These are phyloP conservation scores for Massarina eburnea DNA, from an alignment of 2,329 filamentous ascomycete genomes.

Conservation along the genomic window DNA sequence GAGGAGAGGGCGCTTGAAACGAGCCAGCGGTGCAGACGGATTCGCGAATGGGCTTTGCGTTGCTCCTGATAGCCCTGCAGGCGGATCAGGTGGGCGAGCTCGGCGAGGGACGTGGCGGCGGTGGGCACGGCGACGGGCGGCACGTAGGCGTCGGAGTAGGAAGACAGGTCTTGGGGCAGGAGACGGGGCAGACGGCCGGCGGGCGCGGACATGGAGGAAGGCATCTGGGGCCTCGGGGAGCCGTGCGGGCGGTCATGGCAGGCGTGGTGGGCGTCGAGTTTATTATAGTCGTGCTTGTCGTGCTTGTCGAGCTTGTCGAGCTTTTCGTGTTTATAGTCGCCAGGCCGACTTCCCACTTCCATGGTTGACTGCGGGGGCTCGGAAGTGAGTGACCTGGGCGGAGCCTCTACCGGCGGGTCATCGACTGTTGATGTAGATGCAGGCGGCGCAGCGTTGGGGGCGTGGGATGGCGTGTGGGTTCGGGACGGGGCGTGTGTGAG, in stretches of 20 bases:
- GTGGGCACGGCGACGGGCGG: conserved; percentile 56
- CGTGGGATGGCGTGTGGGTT: conserved; percentile 56
- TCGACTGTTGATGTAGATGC: conserved; percentile 49
- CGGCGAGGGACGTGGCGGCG: conserved; percentile 70
- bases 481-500: conserved; percentile 55
- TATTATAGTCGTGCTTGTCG: conserved; percentile 32
- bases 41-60: conserved; percentile 71
- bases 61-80: conserved; percentile 80
- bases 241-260: conserved; percentile 12
- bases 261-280: no score
- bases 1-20: conserved; percentile 75
- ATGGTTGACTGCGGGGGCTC: conserved; percentile 29
- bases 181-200: conserved; percentile 54
- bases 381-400: conserved; percentile 48
- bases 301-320: no score
- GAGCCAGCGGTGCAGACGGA: conserved; percentile 72
- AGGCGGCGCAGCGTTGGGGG: background rate
- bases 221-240: conserved; percentile 31
- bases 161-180: conserved; percentile 66
- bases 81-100: conserved; percentile 76
- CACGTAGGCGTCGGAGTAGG: conserved; percentile 65
- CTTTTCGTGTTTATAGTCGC: no score
- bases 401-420: conserved; percentile 54
- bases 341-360: conserved; percentile 37
- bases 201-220: conserved; percentile 49